Percentiles rank a stretch among this genome's conserved stretches.
phyloP scores from a whole-genome alignment of 163 green algal genomes.

The Scenedesmus sp. region DNA sequence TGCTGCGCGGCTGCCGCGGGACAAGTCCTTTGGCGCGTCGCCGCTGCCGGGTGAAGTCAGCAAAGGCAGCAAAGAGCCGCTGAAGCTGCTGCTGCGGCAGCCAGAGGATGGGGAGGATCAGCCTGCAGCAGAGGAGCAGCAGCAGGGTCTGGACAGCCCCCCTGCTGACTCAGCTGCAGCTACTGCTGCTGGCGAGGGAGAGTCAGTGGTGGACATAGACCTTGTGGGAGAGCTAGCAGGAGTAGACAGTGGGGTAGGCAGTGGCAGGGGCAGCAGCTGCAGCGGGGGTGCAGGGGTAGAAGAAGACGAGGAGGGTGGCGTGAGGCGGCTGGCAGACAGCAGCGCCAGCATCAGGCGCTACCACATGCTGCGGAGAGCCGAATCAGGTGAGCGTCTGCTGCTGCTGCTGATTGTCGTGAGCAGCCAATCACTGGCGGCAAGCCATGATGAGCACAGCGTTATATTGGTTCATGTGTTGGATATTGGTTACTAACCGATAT shows the following conservation, averaged over 20 bases:
- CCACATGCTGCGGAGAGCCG: not conserved
- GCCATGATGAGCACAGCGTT: not conserved
- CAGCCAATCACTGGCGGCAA: no score
- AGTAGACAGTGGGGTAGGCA: not conserved
- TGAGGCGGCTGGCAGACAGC: conserved; percentile 5
- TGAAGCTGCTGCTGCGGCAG: conserved; percentile 10
- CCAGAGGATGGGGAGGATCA: not conserved
- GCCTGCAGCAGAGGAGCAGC: not conserved
- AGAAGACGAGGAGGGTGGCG: not conserved
- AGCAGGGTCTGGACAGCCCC: not conserved
- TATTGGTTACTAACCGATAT: no score
- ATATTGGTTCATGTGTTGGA: no score
- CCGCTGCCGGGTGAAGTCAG: not conserved
- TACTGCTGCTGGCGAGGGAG: not conserved
- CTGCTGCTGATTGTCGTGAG: not conserved
- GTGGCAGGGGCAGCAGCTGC: not conserved
- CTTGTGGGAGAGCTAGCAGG: not conserved
- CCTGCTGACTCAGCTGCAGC: not conserved
- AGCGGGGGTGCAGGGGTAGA: not conserved
- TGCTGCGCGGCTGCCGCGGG: not conserved
- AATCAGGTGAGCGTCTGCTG: conserved; percentile 6
- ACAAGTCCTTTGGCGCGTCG: not conserved
- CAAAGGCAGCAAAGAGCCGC: not conserved
- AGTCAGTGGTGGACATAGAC: not conserved
- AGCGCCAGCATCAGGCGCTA: conserved; percentile 19